A percentile compares a stretch with the other conserved stretches of the same genome.
Conservation (phyloP, 768 basidiomycete genomes). For the Psilocybe cubensis region DNA sequence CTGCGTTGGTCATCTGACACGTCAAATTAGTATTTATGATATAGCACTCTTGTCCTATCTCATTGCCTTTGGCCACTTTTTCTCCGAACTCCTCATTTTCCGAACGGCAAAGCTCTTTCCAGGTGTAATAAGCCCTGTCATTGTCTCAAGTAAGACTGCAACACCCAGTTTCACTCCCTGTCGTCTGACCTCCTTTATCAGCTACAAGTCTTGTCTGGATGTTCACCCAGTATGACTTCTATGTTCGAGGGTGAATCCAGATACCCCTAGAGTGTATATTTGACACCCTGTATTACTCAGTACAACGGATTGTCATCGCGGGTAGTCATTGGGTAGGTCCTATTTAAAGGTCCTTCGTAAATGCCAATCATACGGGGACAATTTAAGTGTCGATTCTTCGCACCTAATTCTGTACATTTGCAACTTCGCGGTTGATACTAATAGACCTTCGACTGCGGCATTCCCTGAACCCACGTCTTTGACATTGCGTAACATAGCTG, state of each 20-base stretch:
- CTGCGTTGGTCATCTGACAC: constrained; percentile 11
- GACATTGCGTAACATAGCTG: too few species aligned
- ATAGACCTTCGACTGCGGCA: too few species aligned
- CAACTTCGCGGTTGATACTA: too few species aligned
- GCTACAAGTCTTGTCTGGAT: constrained; percentile 81
- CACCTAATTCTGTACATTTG: too few species aligned
- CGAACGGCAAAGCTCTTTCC: constrained; percentile 65
- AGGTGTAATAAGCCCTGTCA: constrained; percentile 70
- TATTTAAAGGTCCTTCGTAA: too few species aligned
- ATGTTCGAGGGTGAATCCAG: constrained; percentile 46
- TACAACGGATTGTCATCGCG: too few species aligned
- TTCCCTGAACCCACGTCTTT: too few species aligned
- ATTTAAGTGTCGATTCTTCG: too few species aligned
- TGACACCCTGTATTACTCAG: too few species aligned
- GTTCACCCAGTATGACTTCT: constrained; percentile 81
- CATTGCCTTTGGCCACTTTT: constrained; percentile 89
- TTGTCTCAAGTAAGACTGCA: constrained; percentile 77
- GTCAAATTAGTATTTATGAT: constrained; percentile 76
- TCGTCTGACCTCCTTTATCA: constrained; percentile 13
- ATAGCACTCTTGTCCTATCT: constrained; percentile 88
- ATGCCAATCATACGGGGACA: too few species aligned
- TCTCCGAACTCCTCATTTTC: constrained; percentile 84
- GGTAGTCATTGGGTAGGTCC: too few species aligned
- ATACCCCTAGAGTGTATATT: neutral
- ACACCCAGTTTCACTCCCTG: constrained; percentile 14